Percentiles rank a stretch among this genome's conserved stretches.
These are phyloP conservation scores for Aspergillus jensenii DNA, from an alignment of 2,329 filamentous ascomycete genomes.

Conservation along the genomic window DNA sequence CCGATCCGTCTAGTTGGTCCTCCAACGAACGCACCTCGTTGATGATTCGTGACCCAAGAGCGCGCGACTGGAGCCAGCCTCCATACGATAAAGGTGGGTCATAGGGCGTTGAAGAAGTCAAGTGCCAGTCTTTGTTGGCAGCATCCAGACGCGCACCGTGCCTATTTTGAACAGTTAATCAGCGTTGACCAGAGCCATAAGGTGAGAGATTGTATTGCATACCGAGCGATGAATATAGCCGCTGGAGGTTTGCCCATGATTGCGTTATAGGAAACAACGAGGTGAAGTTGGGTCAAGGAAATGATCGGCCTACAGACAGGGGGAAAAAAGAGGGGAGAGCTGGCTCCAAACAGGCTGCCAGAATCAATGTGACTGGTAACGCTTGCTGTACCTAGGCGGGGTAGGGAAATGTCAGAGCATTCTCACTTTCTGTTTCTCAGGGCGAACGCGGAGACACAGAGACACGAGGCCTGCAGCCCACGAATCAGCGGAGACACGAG, in stretches of 20 bases:
- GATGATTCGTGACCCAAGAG: constrained; percentile 80
- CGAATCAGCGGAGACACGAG: not conserved
- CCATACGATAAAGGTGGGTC: constrained; percentile 93
- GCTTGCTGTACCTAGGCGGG: constrained; percentile 6
- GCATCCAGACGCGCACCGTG: constrained; percentile 93
- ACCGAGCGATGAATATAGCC: constrained; percentile 46
- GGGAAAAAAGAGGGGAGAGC: not conserved
- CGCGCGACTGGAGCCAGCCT: constrained; percentile 84
- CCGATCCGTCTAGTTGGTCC: constrained; percentile 3
- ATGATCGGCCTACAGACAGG: not conserved
- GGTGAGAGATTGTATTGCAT: constrained; percentile 4
- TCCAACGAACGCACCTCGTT: constrained; percentile 61
- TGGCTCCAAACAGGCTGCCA: not conserved
- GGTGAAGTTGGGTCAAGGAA: not conserved
- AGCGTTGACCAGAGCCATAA: not conserved
- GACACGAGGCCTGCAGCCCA: constrained; percentile 4
- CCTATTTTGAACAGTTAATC: constrained; percentile 53
- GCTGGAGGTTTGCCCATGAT: constrained; percentile 40
- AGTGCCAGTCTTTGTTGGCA: constrained; percentile 92
- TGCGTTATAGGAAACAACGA: not conserved
- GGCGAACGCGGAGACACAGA: not conserved
- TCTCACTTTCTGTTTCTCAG: not conserved
- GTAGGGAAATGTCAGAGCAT: constrained; percentile 11
- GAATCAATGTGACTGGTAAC: constrained; percentile 8
- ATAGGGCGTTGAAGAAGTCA: constrained; percentile 89